Evolutionary conservation across 2,329 filamentous ascomycete genomes (phyloP).

Genomic region (Lachnellula suecica): DNA sequence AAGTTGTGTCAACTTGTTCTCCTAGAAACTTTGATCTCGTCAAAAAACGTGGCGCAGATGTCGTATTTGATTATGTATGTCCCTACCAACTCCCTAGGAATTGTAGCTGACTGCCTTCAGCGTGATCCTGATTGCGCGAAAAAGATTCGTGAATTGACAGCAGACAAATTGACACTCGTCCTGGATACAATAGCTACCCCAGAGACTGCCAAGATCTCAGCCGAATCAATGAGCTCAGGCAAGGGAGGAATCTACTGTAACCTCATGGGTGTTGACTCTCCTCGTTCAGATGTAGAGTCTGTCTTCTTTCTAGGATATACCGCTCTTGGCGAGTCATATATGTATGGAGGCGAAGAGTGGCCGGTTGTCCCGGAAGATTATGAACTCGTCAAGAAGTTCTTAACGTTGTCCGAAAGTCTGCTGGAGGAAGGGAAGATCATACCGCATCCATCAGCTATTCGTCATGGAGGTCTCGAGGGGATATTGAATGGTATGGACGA

Average conservation of each 20-base stretch:
- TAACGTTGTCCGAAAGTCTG: slow-evolving; percentile 32
- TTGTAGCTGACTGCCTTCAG: slow-evolving; percentile 1
- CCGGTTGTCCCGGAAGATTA: slow-evolving; percentile 27
- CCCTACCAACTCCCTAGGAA: background rate
- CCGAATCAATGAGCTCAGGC: slow-evolving; percentile 17
- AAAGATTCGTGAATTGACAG: slow-evolving; percentile 44
- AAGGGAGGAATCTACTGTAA: slow-evolving; percentile 49
- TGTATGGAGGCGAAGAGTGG: slow-evolving; percentile 15
- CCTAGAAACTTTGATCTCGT: slow-evolving; percentile 46
- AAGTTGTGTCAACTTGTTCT: slow-evolving; percentile 44
- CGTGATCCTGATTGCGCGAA: slow-evolving; percentile 38
- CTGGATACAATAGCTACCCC: slow-evolving; percentile 22
- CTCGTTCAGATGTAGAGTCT: slow-evolving; percentile 28
- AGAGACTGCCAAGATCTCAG: slow-evolving; percentile 16
- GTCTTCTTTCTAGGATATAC: slow-evolving; percentile 39
- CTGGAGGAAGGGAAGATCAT: slow-evolving; percentile 35
- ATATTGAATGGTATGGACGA: slow-evolving; percentile 17
- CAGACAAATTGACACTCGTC: slow-evolving; percentile 31
- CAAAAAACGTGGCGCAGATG: slow-evolving; percentile 44
- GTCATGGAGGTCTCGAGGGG: slow-evolving; percentile 15
- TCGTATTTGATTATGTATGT: slow-evolving; percentile 46
- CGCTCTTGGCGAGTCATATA: slow-evolving; percentile 35
- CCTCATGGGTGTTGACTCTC: slow-evolving; percentile 36
- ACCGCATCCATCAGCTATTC: slow-evolving; percentile 26
- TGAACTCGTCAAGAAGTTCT: slow-evolving; percentile 35